Evolutionary conservation across 176 grass and related monocot species (phyloP).

Genomic region (Carex pumila): DNA sequence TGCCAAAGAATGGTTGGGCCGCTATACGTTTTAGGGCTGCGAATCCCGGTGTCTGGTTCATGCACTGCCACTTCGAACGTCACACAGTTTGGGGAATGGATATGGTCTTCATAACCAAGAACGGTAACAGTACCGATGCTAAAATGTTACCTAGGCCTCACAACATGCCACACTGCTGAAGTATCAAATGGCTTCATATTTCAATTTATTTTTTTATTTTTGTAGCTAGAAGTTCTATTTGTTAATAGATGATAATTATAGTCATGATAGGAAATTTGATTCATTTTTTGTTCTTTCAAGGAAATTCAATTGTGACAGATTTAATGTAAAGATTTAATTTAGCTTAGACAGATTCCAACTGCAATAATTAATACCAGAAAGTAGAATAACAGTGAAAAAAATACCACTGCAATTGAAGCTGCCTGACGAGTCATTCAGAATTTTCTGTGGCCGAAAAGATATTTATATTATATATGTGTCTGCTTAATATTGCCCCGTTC

Average conservation of each 20-base stretch:
- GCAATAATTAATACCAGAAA: too few relatives aligned
- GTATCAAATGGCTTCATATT: not conserved
- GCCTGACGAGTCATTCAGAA: too few relatives aligned
- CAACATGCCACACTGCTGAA: constrained; percentile 40
- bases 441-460: too few relatives aligned
- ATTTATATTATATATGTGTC: too few relatives aligned
- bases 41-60: constrained; percentile 80
- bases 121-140: constrained; percentile 27
- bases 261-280: not conserved
- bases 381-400: too few relatives aligned
- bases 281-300: not conserved
- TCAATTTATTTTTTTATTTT: not conserved
- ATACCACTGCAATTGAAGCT: too few relatives aligned
- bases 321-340: too few relatives aligned
- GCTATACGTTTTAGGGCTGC: constrained; percentile 66
- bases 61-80: constrained; percentile 65
- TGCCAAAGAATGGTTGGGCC: constrained; percentile 62
- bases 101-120: constrained; percentile 59
- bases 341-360: too few relatives aligned
- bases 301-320: too few relatives aligned
- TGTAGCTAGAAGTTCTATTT: not conserved
- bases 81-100: constrained; percentile 52
- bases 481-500: too few relatives aligned
- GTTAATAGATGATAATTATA: not conserved
- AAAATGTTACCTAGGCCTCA: constrained; percentile 43